These are phyloP conservation scores for Petunia axillaris DNA, from an alignment of 257 asterid genomes.

Conservation along the genomic window DNA sequence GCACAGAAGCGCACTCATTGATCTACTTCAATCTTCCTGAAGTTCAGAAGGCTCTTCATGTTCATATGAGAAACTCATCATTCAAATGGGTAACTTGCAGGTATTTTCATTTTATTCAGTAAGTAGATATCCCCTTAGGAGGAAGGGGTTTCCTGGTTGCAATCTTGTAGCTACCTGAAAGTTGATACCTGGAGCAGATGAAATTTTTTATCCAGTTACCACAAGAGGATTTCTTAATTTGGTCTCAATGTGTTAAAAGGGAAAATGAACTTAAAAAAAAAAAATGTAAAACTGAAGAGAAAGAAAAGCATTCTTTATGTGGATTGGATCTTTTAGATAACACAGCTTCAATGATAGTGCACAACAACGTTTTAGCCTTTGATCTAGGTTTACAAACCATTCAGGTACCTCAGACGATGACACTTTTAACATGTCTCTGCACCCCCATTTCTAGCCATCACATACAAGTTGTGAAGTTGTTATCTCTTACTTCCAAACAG, in stretches of 20 bases:
- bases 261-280: background rate
- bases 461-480: too few species aligned
- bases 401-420: too few species aligned
- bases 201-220: background rate
- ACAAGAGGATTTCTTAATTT: background rate
- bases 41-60: conserved; percentile 92
- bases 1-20: conserved; percentile 82
- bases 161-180: background rate
- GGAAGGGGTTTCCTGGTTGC: background rate
- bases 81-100: conserved; percentile 84
- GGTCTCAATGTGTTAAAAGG: background rate
- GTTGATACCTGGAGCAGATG: background rate
- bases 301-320: too few species aligned
- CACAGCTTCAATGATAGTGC: too few species aligned
- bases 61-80: conserved; percentile 47
- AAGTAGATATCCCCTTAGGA: background rate
- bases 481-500: too few species aligned
- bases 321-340: too few species aligned
- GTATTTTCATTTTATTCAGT: conserved; percentile 39
- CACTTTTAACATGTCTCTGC: too few species aligned
- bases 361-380: too few species aligned
- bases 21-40: conserved; percentile 91
- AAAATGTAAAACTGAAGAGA: too few species aligned
- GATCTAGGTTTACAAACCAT: too few species aligned
- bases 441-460: too few species aligned